These are phyloP conservation scores for Voacanga thouarsii DNA, from an alignment of 257 asterid species.

Conservation along the genomic window DNA sequence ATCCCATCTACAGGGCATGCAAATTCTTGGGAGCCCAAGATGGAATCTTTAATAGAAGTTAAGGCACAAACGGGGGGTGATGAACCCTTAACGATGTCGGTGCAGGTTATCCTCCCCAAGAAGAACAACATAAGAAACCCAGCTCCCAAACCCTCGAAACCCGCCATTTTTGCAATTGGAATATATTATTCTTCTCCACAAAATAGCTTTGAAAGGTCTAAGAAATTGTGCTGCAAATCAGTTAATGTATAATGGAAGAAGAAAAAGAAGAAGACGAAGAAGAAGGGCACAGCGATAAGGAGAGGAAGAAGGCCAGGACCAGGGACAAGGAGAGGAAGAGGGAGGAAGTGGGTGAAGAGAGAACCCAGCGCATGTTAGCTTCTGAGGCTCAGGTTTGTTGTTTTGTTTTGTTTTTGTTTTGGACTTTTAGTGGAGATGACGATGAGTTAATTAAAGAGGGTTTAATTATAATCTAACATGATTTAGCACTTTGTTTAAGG, in stretches of 20 bases:
- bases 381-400: slow-evolving; percentile 36
- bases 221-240: background rate
- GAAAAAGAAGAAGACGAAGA: slow-evolving; percentile 3
- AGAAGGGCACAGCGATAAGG: background rate
- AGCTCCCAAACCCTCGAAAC: slow-evolving; percentile 29
- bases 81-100: slow-evolving; percentile 44
- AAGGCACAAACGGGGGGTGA: slow-evolving; percentile 46
- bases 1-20: slow-evolving; percentile 42
- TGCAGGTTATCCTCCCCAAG: slow-evolving; percentile 41
- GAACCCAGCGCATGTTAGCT: slow-evolving; percentile 63
- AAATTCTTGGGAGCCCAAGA: slow-evolving; percentile 41
- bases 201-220: background rate
- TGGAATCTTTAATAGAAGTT: slow-evolving; percentile 52
- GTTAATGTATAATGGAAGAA: slow-evolving; percentile 3
- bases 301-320: background rate
- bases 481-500: too few species aligned
- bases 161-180: slow-evolving; percentile 36
- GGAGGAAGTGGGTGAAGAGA: slow-evolving; percentile 26
- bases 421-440: slow-evolving; percentile 2
- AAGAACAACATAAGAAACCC: slow-evolving; percentile 48
- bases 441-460: too few species aligned
- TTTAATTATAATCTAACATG: too few species aligned
- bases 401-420: slow-evolving; percentile 13
- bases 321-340: background rate
- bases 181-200: background rate